A percentile compares a stretch with the other conserved stretches of the same genome.
Evolutionary conservation across 2,329 filamentous ascomycete genomes (phyloP).

Genomic region (Triangularia verruculosa): DNA sequence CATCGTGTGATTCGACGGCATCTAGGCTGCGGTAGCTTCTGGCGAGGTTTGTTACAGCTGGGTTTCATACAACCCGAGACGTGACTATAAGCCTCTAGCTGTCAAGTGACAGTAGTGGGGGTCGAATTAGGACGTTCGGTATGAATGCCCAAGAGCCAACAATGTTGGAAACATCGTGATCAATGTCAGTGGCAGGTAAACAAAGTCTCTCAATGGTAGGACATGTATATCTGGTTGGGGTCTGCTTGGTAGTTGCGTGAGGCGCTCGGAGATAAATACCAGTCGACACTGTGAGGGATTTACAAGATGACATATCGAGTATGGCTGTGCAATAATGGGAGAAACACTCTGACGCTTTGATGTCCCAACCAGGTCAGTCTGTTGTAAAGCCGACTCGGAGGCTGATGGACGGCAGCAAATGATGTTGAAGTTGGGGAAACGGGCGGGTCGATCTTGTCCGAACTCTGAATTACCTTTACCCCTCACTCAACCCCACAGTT

Average conservation of each 20-base stretch:
- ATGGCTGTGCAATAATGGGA: background rate
- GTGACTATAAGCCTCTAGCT: background rate
- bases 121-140: background rate
- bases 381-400: no score
- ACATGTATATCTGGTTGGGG: background rate
- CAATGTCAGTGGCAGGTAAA: background rate
- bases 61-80: background rate
- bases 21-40: background rate
- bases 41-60: background rate
- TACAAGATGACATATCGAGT: background rate
- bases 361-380: no score
- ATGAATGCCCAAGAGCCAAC: background rate
- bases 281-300: background rate
- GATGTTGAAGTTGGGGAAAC: background rate
- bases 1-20: background rate
- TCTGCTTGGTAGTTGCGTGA: background rate
- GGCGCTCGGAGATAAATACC: background rate
- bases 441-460: background rate
- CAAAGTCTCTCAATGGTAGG: background rate
- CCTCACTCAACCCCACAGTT: constrained; percentile 2
- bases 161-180: background rate
- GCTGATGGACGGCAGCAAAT: background rate
- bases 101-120: background rate
- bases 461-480: background rate
- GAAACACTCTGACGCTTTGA: background rate